Evolutionary conservation across 169 alveolate species (phyloP), one percentile per base, ranked within the genome.

Genomic region (Miamiensis avidus): DNA sequence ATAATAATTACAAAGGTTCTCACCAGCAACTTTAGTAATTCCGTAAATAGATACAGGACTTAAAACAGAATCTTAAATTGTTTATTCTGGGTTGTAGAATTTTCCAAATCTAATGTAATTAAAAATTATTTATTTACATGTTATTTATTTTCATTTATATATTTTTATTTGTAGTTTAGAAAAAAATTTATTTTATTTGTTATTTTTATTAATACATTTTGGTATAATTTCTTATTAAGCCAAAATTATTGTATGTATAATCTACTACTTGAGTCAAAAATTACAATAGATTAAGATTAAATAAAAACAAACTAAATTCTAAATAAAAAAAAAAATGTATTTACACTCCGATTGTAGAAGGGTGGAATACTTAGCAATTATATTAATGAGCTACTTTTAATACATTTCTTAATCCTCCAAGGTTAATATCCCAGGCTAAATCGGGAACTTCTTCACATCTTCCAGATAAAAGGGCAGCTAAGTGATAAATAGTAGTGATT

Each of bases 11-110:
- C 91, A 86, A 31, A 86, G 28, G 76, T 79, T 30, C 34, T 86
- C 91, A 30, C 81, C 81, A 76, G 74, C 78, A 26, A 86, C 91
- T 65, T 86, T 86, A 30, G 91, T 79, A 11, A 86, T 82, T 34
- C 91, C 91, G 78, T 86, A 86, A 33, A 86, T 75, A 0, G 91
- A 79, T 6, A 30, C 73, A 27, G 91, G 91, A n/a, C 82, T 69
- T 1, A 86, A 76, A 26, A 79, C 65, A 27, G 75, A n/a, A 29
- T 86, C 87, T 73, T 34, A 79, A 64, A 64, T 33, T 4, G 82
- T 77, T 4, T 49, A 11, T 4, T 49, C 20, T 11, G 69, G 69
- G 69, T 49, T 49, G 69, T 11, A 49, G 20, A 49, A 49, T 49
- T 49, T 49, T 11, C 69, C 69, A 49, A 49, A 49, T 49, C 69